Base-by-base conservation (phyloP, 306 rosid species). In the Vigna angularis region DNA sequence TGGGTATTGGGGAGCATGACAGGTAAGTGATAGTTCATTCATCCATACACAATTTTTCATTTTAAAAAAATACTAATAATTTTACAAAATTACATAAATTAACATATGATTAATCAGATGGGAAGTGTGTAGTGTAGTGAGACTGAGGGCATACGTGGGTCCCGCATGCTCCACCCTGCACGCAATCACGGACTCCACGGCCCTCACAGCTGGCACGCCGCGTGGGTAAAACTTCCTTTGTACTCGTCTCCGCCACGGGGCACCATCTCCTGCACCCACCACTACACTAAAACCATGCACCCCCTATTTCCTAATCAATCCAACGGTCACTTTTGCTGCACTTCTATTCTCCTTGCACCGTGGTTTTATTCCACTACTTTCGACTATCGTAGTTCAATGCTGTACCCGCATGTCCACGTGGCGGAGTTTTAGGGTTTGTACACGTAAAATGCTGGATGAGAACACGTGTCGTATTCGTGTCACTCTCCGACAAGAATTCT, bases 191-290 rank as follows among this genome's bases (percentile, higher is more conserved):
- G 87, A 88, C 84, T 86, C 88, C 83, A 75, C 52, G 81, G 69
- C 78, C 34, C 17, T 56, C 36, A 83, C 90, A 89, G 94, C 94
- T 90, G 90, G 91, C 90, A 87, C 16, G 17, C 78, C 83, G 87
- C 87, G 87, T 85, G 82, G 83, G 74, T 52, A 48, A 62, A 77
- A 74, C 89, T 90, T 83, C 12, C 58, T 72, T 3, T 70, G 20
- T 63, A 78, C 83, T 76, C 70, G 76, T 61, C 83, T 66, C 70
- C 64, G 32, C 32, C 45, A 28, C 8, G 9, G 34, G 36, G 7
- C 61, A 4, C 13, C 0, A 6, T 76, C 57, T 10, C 11, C 83
- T 77, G 79, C 74, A 42, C 24, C 28, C 59, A 7, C 0, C 22
- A 9, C 74, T 40, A 72, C 3, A 5, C 0, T 76, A 4, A 32